phyloP scores from a whole-genome alignment of 495 filamentous ascomycete species.

The Tuber magnatum region DNA sequence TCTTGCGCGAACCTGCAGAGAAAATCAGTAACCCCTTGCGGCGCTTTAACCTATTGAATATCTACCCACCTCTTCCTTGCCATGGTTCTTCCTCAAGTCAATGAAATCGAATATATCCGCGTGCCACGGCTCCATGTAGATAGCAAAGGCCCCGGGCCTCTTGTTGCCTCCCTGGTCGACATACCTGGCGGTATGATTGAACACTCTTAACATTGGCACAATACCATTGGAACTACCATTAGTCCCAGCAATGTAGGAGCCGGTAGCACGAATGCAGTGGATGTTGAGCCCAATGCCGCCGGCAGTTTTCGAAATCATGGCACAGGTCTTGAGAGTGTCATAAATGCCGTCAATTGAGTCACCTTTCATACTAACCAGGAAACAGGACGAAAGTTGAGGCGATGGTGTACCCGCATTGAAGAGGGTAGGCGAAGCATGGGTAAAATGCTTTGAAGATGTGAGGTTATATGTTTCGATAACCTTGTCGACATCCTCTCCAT shows the following conservation, averaged over 20 bases:
- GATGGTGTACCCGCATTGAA: conserved; percentile 96
- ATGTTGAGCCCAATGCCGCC: conserved; percentile 94
- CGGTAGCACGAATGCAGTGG: conserved; percentile 91
- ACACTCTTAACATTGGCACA: conserved; percentile 94
- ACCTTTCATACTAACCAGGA: conserved; percentile 96
- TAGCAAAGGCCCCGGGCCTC: conserved; percentile 94
- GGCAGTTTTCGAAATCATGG: conserved; percentile 98
- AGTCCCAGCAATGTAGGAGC: conserved; percentile 93
- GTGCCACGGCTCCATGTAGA: conserved; percentile 99
- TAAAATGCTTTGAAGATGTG: conserved; percentile 97
- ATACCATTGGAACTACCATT: conserved; percentile 97
- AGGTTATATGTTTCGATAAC: conserved; percentile 95
- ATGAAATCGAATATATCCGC: conserved; percentile 95
- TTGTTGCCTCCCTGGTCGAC: conserved; percentile 99
- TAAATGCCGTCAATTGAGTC: conserved; percentile 99
- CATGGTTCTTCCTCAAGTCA: conserved; percentile 97
- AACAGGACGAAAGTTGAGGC: conserved; percentile 91
- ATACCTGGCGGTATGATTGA: conserved; percentile 97
- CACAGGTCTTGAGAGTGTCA: conserved; percentile 96
- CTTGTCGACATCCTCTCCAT: conserved; percentile 87
- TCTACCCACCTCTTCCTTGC: conserved; percentile 75
- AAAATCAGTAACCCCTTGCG: background rate
- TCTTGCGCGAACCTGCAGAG: conserved; percentile 58
- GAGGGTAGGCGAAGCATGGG: conserved; percentile 91
- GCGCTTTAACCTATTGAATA: background rate